Percentiles rank a stretch among this genome's conserved stretches.
Conservation (phyloP, 225 moss, liverwort and hornwort species). For the Pseudoscleropodium purum region DNA sequence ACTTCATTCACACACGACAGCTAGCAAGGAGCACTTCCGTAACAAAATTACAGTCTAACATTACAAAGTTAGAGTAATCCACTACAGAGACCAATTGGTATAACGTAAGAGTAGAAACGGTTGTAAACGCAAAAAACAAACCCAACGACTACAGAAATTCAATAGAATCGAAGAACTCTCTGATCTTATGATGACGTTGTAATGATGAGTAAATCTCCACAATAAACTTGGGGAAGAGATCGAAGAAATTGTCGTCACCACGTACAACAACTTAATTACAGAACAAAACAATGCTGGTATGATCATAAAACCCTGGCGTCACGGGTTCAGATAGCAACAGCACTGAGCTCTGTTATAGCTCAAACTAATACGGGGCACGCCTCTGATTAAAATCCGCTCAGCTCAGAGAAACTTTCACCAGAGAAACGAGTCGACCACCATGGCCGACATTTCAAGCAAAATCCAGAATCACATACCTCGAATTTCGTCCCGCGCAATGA, state of each 20-base stretch:
- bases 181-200: not conserved
- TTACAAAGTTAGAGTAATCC: not conserved
- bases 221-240: not conserved
- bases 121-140: not conserved
- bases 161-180: not conserved
- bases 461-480: not conserved
- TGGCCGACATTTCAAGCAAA: not conserved
- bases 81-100: not conserved
- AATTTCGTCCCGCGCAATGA: not conserved
- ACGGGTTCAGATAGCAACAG: not conserved
- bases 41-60: not conserved
- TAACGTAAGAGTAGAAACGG: not conserved
- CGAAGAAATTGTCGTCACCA: no score
- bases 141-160: not conserved
- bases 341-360: not conserved
- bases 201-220: not conserved
- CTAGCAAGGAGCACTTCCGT: not conserved
- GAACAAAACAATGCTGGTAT: not conserved
- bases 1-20: not conserved
- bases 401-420: not conserved
- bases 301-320: not conserved
- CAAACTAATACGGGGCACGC: not conserved
- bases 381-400: not conserved
- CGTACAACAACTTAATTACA: not conserved
- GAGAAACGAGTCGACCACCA: not conserved